phyloP scores from a whole-genome alignment of 2,329 filamentous ascomycete species.

The Diplocarpon rosae region DNA sequence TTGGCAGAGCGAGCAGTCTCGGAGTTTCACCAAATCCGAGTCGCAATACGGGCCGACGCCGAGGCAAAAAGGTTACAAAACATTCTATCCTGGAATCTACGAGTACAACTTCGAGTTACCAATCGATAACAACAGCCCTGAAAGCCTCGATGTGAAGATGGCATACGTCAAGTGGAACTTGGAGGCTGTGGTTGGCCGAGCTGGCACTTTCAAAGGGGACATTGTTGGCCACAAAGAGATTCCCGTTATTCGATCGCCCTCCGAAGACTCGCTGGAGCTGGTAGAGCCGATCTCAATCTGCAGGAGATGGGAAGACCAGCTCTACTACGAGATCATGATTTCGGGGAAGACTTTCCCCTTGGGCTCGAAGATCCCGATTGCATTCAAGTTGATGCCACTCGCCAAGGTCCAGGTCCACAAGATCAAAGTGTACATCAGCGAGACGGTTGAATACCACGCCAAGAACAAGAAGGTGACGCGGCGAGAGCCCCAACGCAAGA shows the following conservation, averaged over 20 bases:
- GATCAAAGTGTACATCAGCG: constrained; percentile 63
- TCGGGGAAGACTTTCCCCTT: constrained; percentile 67
- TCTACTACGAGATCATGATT: constrained; percentile 69
- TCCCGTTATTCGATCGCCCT: constrained; percentile 54
- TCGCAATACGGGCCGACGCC: constrained; percentile 39
- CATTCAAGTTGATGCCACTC: constrained; percentile 63
- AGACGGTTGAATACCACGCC: constrained; percentile 62
- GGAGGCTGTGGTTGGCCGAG: constrained; percentile 56
- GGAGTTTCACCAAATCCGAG: constrained; percentile 58
- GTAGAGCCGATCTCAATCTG: constrained; percentile 68
- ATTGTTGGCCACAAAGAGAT: constrained; percentile 57
- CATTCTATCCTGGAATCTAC: constrained; percentile 41
- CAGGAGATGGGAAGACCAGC: constrained; percentile 64
- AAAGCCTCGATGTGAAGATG: constrained; percentile 61
- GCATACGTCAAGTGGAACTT: constrained; percentile 60
- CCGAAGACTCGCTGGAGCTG: constrained; percentile 59
- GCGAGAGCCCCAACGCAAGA: constrained; percentile 54
- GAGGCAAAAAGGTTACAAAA: constrained; percentile 57
- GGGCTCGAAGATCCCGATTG: constrained; percentile 60
- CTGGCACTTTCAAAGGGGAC: constrained; percentile 60
- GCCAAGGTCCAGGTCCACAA: constrained; percentile 66
- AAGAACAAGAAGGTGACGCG: constrained; percentile 57
- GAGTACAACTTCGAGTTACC: constrained; percentile 64
- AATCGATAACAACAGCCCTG: constrained; percentile 64
- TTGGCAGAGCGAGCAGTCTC: constrained; percentile 51